Percentiles rank a stretch among this genome's conserved stretches.
These are phyloP conservation scores for Mollisia scopiformis DNA, from an alignment of 2,329 filamentous ascomycete species.

Conservation along the genomic window DNA sequence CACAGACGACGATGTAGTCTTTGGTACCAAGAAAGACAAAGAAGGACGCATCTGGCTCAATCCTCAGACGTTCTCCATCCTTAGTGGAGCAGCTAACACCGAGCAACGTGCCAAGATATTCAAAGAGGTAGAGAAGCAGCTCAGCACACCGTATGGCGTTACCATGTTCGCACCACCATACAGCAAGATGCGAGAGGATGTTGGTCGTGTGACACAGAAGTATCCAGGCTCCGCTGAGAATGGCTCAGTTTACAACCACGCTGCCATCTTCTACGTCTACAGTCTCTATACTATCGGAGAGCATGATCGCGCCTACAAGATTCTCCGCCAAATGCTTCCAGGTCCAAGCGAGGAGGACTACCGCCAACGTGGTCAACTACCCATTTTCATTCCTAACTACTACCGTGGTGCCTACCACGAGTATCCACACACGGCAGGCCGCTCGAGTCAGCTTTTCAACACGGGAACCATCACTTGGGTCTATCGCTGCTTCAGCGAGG, in stretches of 20 bases:
- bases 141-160: conserved; percentile 55
- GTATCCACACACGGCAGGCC: conserved; percentile 54
- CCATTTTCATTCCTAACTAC: conserved; percentile 61
- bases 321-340: conserved; percentile 56
- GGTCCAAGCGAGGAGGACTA: conserved; percentile 55
- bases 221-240: conserved; percentile 61
- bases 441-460: conserved; percentile 60
- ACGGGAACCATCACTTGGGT: conserved; percentile 61
- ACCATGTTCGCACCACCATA: conserved; percentile 59
- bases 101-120: conserved; percentile 50
- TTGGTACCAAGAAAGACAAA: conserved; percentile 52
- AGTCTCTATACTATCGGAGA: conserved; percentile 54
- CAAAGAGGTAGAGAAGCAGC: conserved; percentile 51
- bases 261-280: conserved; percentile 57
- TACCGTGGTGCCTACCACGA: conserved; percentile 55
- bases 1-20: conserved; percentile 56
- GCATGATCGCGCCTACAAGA: conserved; percentile 52
- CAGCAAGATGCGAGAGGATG: conserved; percentile 58
- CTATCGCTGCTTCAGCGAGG: conserved; percentile 58
- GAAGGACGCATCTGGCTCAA: conserved; percentile 62
- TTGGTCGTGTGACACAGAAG: conserved; percentile 61
- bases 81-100: conserved; percentile 51
- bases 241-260: conserved; percentile 61
- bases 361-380: conserved; percentile 55
- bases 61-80: conserved; percentile 58